Base-by-base conservation (phyloP, 2,329 filamentous ascomycete genomes). In the Curvularia hawaiiensis region DNA sequence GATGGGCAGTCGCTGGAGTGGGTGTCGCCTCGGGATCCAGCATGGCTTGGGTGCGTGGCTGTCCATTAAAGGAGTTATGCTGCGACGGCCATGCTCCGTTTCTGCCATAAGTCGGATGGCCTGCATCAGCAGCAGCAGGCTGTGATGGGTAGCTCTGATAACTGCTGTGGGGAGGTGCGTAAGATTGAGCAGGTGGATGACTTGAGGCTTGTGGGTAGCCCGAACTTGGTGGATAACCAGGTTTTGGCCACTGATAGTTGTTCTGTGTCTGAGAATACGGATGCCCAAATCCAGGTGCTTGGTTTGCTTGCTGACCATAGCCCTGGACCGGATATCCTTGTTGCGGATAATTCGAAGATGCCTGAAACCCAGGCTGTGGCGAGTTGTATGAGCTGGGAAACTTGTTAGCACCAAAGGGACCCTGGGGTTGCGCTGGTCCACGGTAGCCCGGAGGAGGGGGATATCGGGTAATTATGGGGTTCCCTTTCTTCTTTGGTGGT, bases 381-480 rank as follows among this genome's bases (percentile, higher is more conserved):
- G 60, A 54, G 46, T 70, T 72, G 59, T 70, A 71, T 44, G 70
- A 68, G 43, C 65, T 62, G 53, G 63, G 53, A 56, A 68, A 68
- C 28, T 69, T 66, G 50, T 59, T 63, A 52, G 63, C 43, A 46
- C 64, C 65, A 50, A 70, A 75, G 30, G 68, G 64, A 18, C 62
- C 67, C 51, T 73, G 70, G 44, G 70, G 65, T 55, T 74, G 74
- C 45, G 67, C 66, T 41, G 72, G 73, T 38, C 72, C 70, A 49
- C 69, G 74, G 60, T 81, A 82, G 14, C 79, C 79, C n/a, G 79
- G 79, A 30, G 80, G 80, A 41, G 79, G 80, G 48, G 80, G 78
- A 69, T 82, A 82, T 31, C 78, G 73, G 8, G 80, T 83, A 59
- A 82, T 81, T 62, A 82, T 74, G 7, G 79, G 78, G 58, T 80